phyloP scores from a whole-genome alignment of 768 basidiomycete genomes.

The Lactifluus echinatus region DNA sequence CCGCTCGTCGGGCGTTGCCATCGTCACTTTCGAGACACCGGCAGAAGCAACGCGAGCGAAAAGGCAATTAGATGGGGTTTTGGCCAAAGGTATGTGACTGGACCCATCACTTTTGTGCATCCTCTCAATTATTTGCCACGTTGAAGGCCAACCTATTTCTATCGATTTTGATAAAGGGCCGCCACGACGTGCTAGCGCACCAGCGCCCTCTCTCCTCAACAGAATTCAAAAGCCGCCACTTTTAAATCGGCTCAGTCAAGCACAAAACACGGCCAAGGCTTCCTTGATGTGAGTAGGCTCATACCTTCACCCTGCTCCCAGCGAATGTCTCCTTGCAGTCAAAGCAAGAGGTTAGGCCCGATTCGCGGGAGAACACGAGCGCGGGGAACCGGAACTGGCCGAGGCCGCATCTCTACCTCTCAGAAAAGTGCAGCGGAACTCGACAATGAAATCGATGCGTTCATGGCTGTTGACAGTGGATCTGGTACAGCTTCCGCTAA shows the following conservation, averaged over 20 bases:
- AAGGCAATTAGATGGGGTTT: constrained; percentile 75
- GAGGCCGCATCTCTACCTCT: constrained; percentile 18
- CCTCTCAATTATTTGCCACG: neutral
- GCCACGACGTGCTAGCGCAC: constrained; percentile 29
- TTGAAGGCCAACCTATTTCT: constrained; percentile 72
- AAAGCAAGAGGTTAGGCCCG: constrained; percentile 2
- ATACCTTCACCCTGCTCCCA: too few relatives aligned
- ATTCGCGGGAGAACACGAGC: constrained; percentile 24
- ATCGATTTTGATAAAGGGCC: constrained; percentile 48
- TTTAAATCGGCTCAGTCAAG: constrained; percentile 50
- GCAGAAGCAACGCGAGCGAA: constrained; percentile 77
- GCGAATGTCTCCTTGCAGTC: neutral
- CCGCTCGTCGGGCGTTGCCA: constrained; percentile 78
- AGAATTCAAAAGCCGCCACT: constrained; percentile 71
- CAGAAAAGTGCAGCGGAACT: constrained; percentile 74
- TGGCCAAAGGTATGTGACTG: constrained; percentile 69
- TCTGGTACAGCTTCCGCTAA: constrained; percentile 1
- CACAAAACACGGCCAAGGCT: constrained; percentile 28
- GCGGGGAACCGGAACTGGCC: constrained; percentile 28
- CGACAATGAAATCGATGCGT: constrained; percentile 82
- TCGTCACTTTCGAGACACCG: constrained; percentile 68
- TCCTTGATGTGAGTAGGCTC: constrained; percentile 11
- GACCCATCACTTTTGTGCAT: constrained; percentile 3
- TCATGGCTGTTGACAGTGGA: constrained; percentile 52
- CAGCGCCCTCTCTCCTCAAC: constrained; percentile 56